These are phyloP conservation scores for Cryptococcus wingfieldii DNA, from an alignment of 1,284 basidiomycete species.

Conservation along the genomic window DNA sequence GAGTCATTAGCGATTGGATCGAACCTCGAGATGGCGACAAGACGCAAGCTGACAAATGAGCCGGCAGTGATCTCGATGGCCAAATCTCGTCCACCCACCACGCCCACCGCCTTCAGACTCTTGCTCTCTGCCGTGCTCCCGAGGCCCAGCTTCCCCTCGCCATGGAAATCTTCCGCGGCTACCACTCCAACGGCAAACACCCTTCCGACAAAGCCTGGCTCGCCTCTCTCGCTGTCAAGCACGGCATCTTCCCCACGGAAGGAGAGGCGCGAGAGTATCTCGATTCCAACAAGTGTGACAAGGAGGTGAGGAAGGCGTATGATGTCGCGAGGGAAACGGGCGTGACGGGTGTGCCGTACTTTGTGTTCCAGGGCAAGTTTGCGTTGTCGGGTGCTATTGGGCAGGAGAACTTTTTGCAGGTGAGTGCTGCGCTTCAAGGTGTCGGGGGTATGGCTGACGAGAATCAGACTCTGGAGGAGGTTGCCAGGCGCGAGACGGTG, in stretches of 20 bases:
- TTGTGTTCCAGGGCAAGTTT: conserved; percentile 47
- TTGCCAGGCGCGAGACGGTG: conserved; percentile 14
- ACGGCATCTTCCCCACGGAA: conserved; percentile 40
- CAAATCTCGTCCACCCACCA: conserved; percentile 42
- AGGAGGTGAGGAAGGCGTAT: conserved; percentile 41
- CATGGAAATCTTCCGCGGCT: conserved; percentile 40
- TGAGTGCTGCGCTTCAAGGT: conserved; percentile 21
- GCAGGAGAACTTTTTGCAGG: conserved; percentile 51
- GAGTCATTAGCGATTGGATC: conserved; percentile 13
- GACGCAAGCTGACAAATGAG: background rate
- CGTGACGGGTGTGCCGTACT: conserved; percentile 52
- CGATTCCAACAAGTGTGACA: conserved; percentile 31
- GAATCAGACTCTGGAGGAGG: conserved; percentile 21
- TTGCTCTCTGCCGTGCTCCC: conserved; percentile 37
- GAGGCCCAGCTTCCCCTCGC: conserved; percentile 36
- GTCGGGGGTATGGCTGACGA: background rate
- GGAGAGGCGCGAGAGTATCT: conserved; percentile 36
- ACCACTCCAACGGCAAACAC: conserved; percentile 47
- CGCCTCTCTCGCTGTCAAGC: conserved; percentile 38
- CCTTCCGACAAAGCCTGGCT: conserved; percentile 40
- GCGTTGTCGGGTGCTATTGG: conserved; percentile 50
- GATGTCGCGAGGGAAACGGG: conserved; percentile 36
- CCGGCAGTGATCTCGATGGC: conserved; percentile 36
- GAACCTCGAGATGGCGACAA: background rate
- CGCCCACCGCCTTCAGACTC: conserved; percentile 45